A percentile compares a stretch with the other conserved stretches of the same genome.
Evolutionary conservation across 257 asterid genomes (phyloP).

Genomic region (Verbascum thapsus): DNA sequence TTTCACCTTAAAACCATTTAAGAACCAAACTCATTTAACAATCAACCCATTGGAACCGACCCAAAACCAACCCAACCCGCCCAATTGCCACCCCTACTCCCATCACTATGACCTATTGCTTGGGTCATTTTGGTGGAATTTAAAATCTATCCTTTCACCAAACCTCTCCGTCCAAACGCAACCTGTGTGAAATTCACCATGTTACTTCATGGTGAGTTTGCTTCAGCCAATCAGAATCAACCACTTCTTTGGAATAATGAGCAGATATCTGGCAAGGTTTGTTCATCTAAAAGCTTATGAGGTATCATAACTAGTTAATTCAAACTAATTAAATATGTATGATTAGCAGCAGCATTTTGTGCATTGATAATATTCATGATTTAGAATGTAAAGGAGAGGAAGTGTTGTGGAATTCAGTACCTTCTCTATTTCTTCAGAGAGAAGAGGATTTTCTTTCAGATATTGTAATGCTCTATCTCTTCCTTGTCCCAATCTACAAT

Average conservation of each 20-base stretch:
- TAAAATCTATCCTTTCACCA: too few relatives aligned
- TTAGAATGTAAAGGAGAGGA: not conserved
- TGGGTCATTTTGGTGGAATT: too few relatives aligned
- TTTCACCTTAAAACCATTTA: too few relatives aligned
- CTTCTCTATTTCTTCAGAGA: slow-evolving; percentile 91
- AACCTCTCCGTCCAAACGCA: too few relatives aligned
- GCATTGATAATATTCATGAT: slow-evolving; percentile 5
- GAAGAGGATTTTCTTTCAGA: slow-evolving; percentile 71
- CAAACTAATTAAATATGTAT: not conserved
- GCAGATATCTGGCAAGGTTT: not conserved
- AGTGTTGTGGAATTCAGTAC: slow-evolving; percentile 33
- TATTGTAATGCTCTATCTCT: slow-evolving; percentile 87
- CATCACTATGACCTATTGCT: too few relatives aligned
- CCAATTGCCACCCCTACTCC: too few relatives aligned
- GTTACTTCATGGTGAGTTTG: not conserved
- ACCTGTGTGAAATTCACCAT: not conserved
- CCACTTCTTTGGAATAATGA: not conserved
- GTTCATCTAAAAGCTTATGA: not conserved
- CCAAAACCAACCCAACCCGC: too few relatives aligned
- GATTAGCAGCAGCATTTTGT: slow-evolving; percentile 3
- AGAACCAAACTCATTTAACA: too few relatives aligned
- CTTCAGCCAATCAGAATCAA: slow-evolving; percentile 1
- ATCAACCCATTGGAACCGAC: too few relatives aligned
- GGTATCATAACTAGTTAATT: not conserved
- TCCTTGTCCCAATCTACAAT: slow-evolving; percentile 91